A percentile compares a stretch with the other conserved stretches of the same genome.
Evolutionary conservation across 306 rosid species (phyloP).

Genomic region (Amphicarpaea edgeworthii): DNA sequence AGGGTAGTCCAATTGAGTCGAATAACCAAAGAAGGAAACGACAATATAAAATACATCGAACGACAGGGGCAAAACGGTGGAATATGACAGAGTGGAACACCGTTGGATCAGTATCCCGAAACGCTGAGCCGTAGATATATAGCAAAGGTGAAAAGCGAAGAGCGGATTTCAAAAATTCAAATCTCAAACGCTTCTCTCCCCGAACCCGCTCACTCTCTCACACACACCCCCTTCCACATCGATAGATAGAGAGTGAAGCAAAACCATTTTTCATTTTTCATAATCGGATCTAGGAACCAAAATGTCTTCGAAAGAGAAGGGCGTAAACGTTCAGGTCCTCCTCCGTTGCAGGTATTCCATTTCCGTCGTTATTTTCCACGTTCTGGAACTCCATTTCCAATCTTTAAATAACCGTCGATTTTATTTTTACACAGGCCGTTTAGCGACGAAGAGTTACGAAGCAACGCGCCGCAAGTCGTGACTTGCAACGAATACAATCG

Average conservation of each 20-base stretch:
- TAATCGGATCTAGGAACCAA: constrained; percentile 52
- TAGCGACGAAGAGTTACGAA: constrained; percentile 89
- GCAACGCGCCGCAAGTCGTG: constrained; percentile 87
- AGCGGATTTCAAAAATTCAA: constrained; percentile 75
- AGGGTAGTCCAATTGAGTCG: neutral
- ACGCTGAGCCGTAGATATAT: constrained; percentile 54
- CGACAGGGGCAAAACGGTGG: constrained; percentile 24
- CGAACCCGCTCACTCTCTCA: neutral
- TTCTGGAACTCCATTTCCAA: neutral
- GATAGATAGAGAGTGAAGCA: neutral
- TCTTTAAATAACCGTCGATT: neutral
- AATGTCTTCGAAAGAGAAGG: constrained; percentile 94
- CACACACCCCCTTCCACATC: neutral
- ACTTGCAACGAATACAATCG: constrained; percentile 79
- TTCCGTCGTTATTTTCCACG: neutral
- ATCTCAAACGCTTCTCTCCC: constrained; percentile 51
- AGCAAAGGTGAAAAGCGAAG: constrained; percentile 28
- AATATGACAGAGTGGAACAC: neutral
- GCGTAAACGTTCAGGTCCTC: constrained; percentile 95
- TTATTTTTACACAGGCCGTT: constrained; percentile 63
- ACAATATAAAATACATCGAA: neutral
- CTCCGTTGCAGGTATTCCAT: constrained; percentile 83
- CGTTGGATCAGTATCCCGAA: constrained; percentile 22
- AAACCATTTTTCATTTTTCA: neutral
- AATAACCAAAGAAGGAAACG: neutral